These are phyloP conservation scores for Melanopsichium pennsylvanicum DNA, from an alignment of 1,284 basidiomycete genomes.

Conservation along the genomic window DNA sequence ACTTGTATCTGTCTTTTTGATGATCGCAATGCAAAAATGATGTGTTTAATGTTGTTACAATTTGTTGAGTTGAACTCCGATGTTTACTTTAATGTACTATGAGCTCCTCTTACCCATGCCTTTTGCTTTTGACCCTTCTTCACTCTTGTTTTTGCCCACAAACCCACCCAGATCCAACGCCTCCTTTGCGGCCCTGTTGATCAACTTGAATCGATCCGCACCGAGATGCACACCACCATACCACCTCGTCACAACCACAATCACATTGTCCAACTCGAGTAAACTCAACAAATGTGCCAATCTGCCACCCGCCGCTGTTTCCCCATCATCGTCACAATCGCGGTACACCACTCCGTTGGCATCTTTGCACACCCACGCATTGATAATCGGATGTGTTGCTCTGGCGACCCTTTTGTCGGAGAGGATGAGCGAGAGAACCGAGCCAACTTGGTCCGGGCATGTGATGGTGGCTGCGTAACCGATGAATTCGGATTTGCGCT, in stretches of 20 bases:
- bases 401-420: constrained; percentile 54
- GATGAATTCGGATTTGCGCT: constrained; percentile 65
- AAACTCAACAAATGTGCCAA: constrained; percentile 64
- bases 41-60: background rate
- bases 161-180: constrained; percentile 56
- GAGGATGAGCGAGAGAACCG: constrained; percentile 48
- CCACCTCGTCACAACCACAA: constrained; percentile 64
- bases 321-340: constrained; percentile 65
- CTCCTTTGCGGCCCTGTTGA: constrained; percentile 59
- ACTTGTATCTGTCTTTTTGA: constrained; percentile 2
- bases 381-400: constrained; percentile 63
- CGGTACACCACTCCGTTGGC: constrained; percentile 55
- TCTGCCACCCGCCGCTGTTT: constrained; percentile 64
- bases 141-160: constrained; percentile 24
- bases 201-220: constrained; percentile 63
- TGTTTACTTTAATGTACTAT: background rate
- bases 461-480: constrained; percentile 59
- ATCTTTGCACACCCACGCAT: constrained; percentile 63
- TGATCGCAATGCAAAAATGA: background rate
- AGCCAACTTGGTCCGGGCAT: constrained; percentile 55
- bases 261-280: constrained; percentile 54
- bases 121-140: constrained; percentile 4
- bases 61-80: too few relatives aligned
- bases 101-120: constrained; percentile 26
- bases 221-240: constrained; percentile 62